These are phyloP conservation scores for Pichia sp. DNA, from an alignment of 1,139 yeast species.

Conservation along the genomic window DNA sequence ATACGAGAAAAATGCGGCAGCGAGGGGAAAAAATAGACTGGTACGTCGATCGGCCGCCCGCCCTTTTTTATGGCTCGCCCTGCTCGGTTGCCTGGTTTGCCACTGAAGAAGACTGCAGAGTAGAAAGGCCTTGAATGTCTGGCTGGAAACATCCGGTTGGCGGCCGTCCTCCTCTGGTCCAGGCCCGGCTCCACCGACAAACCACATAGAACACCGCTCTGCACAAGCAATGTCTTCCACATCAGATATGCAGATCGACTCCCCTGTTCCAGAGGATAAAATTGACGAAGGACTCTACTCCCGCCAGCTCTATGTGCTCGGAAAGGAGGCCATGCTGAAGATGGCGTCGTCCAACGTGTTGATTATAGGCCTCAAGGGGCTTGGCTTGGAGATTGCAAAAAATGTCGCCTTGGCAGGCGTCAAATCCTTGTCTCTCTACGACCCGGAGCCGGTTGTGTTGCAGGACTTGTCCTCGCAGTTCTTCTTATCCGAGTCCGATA, in stretches of 20 bases:
- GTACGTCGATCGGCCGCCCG: too few species aligned
- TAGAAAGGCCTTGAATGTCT: not conserved
- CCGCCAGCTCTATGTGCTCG: slow-evolving; percentile 89
- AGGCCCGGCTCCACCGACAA: not conserved
- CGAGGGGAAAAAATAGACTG: too few species aligned
- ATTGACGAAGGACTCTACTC: slow-evolving; percentile 95
- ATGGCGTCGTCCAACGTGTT: slow-evolving; percentile 92
- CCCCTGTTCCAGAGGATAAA: slow-evolving; percentile 38
- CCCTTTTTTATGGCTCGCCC: too few species aligned
- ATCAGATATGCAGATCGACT: slow-evolving; percentile 49
- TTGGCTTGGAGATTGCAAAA: slow-evolving; percentile 94
- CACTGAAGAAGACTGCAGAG: not conserved
- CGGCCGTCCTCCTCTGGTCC: not conserved
- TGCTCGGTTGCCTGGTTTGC: not conserved
- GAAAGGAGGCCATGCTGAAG: slow-evolving; percentile 95
- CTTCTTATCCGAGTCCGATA: slow-evolving; percentile 64
- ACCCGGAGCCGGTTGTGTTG: slow-evolving; percentile 64
- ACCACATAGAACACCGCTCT: not conserved
- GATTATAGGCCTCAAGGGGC: slow-evolving; percentile 81
- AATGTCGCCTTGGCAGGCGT: slow-evolving; percentile 97
- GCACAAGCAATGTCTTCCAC: not conserved
- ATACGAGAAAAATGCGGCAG: too few species aligned
- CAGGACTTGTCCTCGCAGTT: slow-evolving; percentile 86
- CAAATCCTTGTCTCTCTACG: slow-evolving; percentile 83
- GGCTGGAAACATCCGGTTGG: not conserved